phyloP scores from a whole-genome alignment of 345 rosid species.

The Ceriops decandra region DNA sequence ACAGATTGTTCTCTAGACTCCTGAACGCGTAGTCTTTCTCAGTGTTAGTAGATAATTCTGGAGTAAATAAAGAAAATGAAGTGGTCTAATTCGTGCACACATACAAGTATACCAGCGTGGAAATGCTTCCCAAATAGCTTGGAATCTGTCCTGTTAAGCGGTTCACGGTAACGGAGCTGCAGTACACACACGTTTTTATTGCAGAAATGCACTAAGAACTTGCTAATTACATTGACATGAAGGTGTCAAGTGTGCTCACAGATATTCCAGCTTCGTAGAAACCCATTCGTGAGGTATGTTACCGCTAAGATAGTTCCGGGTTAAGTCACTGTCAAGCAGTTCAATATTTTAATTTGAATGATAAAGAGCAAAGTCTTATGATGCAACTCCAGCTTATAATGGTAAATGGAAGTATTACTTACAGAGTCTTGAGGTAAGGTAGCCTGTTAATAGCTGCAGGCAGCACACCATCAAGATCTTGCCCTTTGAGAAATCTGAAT shows the following conservation, averaged over 20 bases:
- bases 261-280: conserved; percentile 26
- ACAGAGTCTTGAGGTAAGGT: conserved; percentile 17
- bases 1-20: conserved; percentile 11
- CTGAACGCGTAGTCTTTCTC: neutral
- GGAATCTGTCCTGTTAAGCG: conserved; percentile 45
- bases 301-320: conserved; percentile 39
- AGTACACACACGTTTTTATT: neutral
- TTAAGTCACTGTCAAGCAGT: conserved; percentile 26
- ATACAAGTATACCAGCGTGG: conserved; percentile 22
- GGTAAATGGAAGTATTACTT: neutral
- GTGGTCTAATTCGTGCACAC: neutral
- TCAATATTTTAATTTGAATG: neutral
- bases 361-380: neutral
- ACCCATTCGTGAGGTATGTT: conserved; percentile 48
- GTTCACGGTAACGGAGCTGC: conserved; percentile 42
- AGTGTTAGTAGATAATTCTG: neutral
- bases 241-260: conserved; percentile 16
- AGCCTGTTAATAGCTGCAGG: conserved; percentile 24
- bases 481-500: conserved; percentile 23
- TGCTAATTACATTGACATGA: no score
- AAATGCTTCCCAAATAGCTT: conserved; percentile 32
- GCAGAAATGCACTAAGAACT: neutral
- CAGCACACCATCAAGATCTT: conserved; percentile 26
- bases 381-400: neutral
- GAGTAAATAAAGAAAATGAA: neutral